Base-by-base conservation (phyloP, 805 yeast genomes). In the Ogataea pini region DNA sequence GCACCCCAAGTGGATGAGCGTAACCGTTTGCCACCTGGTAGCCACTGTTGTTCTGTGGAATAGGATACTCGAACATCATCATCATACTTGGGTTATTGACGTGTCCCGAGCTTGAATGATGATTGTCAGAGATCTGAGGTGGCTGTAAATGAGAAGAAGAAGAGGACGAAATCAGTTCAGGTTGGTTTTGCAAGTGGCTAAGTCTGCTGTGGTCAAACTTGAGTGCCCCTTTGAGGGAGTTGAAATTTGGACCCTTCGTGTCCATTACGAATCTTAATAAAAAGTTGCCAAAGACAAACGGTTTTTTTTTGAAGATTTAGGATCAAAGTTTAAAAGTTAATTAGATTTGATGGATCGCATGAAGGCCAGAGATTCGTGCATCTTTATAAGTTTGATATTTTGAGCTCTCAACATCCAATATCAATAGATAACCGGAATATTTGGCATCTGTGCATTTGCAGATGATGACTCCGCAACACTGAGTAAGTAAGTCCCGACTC, bases 171-270 rank as follows among this genome's bases (percentile, higher is more conserved):
- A 29, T 31, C 9, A 9, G n/a, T n/a, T 14, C 31, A 14, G 42
- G 42, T 19, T 39, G 42, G 10, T 18, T 25, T 14, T 39, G 42
- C 25, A 39, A 9, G 19, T 39, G 42, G 18, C 42, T 32, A 7
- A 39, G 33, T 27, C 42, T 39, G 34, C 14, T 39, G 33, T 39
- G 24, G 14, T 39, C 34, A 12, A 27, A 39, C 42, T 39, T 39
- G 14, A 39, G 31, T 9, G 33, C 42, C 6, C 42, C 28, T 18
- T 18, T 39, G 3, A 39, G 25, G 5, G 33, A 5, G 24, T 39
- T 39, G 18, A 13, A 39, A 27, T 31, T 14, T 10, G 42, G 42
- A 16, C 42, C 42, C 12, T 25, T 18, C 16, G 42, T 28, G 24
- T 39, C 42, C 42, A 39, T 39, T n/a, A 13, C 25, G 25, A 22